phyloP scores from a whole-genome alignment of 805 yeast species.

The Cyberlindnera xylosilytica region DNA sequence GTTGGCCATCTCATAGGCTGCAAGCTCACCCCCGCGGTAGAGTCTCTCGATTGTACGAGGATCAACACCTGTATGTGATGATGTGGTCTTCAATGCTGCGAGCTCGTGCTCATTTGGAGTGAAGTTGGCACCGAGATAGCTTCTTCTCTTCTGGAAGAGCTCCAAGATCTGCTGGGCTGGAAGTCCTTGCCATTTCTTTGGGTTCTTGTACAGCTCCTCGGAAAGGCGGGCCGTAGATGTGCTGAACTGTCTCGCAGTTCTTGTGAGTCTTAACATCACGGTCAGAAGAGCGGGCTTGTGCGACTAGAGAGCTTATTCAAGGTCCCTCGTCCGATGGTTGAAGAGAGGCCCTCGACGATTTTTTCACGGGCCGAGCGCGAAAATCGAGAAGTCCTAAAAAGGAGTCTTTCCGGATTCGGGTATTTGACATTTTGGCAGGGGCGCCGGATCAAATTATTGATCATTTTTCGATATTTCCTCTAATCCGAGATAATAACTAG shows the following conservation, averaged over 20 bases:
- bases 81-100: conserved; percentile 50
- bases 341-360: conserved; percentile 5
- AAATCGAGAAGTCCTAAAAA: neutral
- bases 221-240: conserved; percentile 11
- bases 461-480: too few relatives aligned
- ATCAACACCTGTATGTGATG: conserved; percentile 40
- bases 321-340: neutral
- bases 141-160: conserved; percentile 57
- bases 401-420: neutral
- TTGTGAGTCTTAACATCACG: conserved; percentile 13
- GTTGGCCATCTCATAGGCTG: conserved; percentile 37
- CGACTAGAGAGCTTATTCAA: too few relatives aligned
- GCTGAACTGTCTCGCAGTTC: conserved; percentile 18
- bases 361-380: conserved; percentile 4
- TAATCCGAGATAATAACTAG: too few relatives aligned
- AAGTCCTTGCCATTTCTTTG: conserved; percentile 68
- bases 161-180: conserved; percentile 61
- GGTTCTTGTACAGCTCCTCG: conserved; percentile 29
- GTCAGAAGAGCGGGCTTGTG: too few relatives aligned
- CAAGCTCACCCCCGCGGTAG: conserved; percentile 40
- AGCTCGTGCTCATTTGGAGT: conserved; percentile 50
- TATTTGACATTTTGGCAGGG: neutral
- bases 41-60: conserved; percentile 32
- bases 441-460: too few relatives aligned
- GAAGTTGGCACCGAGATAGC: conserved; percentile 49